Evolutionary conservation across 345 rosid genomes (phyloP).

Genomic region (Combretum micranthum): DNA sequence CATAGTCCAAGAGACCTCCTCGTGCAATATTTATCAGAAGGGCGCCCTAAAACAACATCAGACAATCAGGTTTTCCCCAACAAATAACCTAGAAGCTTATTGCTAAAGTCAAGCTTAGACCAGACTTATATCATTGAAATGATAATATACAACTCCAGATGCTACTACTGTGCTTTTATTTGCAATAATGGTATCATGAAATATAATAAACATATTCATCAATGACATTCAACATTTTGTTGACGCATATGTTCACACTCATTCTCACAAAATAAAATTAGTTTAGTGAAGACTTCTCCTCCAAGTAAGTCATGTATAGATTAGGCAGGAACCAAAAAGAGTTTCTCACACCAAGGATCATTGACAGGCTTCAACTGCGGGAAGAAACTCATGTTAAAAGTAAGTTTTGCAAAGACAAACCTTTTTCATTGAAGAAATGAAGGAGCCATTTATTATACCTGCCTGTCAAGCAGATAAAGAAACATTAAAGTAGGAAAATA

Average conservation of each 20-base stretch:
- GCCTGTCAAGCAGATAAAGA: slow-evolving; percentile 39
- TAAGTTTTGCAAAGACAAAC: slow-evolving; percentile 18
- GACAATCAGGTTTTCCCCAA: neutral
- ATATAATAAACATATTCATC: too few species aligned
- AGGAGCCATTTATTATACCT: slow-evolving; percentile 52
- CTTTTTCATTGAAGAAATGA: slow-evolving; percentile 73
- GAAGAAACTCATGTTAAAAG: neutral
- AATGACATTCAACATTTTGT: too few species aligned
- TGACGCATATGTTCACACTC: too few species aligned
- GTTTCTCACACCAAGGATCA: neutral
- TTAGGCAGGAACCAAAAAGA: neutral
- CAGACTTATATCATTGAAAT: too few species aligned
- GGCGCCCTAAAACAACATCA: slow-evolving; percentile 44
- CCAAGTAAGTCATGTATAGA: too few species aligned
- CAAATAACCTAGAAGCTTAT: too few species aligned
- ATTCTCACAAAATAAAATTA: too few species aligned
- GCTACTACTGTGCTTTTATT: too few species aligned
- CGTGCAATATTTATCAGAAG: slow-evolving; percentile 75
- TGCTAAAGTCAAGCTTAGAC: too few species aligned
- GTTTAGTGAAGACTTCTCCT: too few species aligned
- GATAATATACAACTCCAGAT: too few species aligned
- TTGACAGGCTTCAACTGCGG: neutral
- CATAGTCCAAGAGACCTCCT: slow-evolving; percentile 71
- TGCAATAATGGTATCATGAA: too few species aligned
- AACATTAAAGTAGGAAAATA: slow-evolving; percentile 11